phyloP scores from a whole-genome alignment of 1,284 basidiomycete species.

The Limonomyces culmigenus region DNA sequence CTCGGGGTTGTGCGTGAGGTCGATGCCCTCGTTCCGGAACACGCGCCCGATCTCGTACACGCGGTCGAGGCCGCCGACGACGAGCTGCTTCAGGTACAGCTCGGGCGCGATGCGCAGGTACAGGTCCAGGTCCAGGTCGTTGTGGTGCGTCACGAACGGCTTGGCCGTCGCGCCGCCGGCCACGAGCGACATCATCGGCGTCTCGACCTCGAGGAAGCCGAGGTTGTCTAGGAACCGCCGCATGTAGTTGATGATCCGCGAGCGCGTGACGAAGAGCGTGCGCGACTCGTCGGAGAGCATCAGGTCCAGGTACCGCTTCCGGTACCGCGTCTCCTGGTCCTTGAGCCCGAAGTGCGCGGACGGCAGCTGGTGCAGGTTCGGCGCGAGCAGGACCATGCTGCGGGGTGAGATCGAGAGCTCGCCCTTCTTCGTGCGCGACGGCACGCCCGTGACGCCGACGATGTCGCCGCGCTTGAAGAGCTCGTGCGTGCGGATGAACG shows the following conservation, averaged over 20 bases:
- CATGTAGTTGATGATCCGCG: constrained; percentile 80
- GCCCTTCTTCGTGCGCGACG: constrained; percentile 89
- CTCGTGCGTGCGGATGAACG: constrained; percentile 66
- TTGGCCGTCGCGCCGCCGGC: constrained; percentile 97
- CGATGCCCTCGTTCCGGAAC: constrained; percentile 98
- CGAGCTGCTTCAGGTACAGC: constrained; percentile 94
- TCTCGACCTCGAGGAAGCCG: constrained; percentile 98
- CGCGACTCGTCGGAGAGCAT: constrained; percentile 90
- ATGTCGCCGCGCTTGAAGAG: constrained; percentile 92
- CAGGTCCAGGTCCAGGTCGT: constrained; percentile 94
- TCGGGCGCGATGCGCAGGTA: constrained; percentile 97
- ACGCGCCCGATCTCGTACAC: constrained; percentile 98
- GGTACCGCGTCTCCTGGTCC: constrained; percentile 94
- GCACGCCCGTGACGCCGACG: constrained; percentile 81
- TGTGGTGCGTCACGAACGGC: constrained; percentile 98
- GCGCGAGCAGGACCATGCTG: constrained; percentile 79
- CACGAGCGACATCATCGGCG: constrained; percentile 94
- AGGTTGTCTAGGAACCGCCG: constrained; percentile 82
- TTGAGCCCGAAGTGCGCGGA: constrained; percentile 83
- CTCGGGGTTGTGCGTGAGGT: constrained; percentile 94
- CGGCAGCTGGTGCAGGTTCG: constrained; percentile 91
- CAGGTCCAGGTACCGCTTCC: constrained; percentile 97
- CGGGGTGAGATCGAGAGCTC: constrained; percentile 85
- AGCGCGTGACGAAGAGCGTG: constrained; percentile 82
- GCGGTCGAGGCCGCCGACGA: constrained; percentile 93